Evolutionary conservation across 768 basidiomycete genomes (phyloP).

Genomic region (Lanmaoa pseudosensibilis): DNA sequence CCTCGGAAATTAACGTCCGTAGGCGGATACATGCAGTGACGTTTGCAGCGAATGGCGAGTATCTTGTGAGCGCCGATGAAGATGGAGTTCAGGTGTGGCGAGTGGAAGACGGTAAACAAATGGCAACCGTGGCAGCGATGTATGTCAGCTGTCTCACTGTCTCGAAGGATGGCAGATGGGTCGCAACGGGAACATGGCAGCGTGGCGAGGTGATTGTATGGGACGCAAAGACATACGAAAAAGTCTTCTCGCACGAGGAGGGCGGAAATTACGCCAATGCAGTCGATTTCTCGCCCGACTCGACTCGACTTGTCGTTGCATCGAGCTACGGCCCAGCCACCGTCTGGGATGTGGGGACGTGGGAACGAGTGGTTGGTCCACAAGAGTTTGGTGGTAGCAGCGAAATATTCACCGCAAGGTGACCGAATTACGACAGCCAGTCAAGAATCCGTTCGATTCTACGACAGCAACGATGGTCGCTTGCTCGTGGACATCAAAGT

Average conservation of each 20-base stretch:
- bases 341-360: background rate
- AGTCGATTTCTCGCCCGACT: constrained; percentile 9
- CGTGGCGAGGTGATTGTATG: background rate
- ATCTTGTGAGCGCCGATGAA: background rate
- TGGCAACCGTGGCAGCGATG: background rate
- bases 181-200: constrained; percentile 1
- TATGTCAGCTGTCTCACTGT: background rate
- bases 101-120: background rate
- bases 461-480: background rate
- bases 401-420: constrained; percentile 1
- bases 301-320: background rate
- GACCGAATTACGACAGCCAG: background rate
- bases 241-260: background rate
- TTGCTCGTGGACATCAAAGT: background rate
- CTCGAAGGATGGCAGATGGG: constrained; percentile 1
- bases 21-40: background rate
- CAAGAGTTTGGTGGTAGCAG: background rate
- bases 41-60: background rate
- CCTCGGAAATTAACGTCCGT: background rate
- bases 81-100: background rate
- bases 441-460: background rate
- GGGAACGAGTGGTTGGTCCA: background rate
- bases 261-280: background rate
- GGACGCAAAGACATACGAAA: background rate
- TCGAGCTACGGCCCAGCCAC: background rate